Evolutionary conservation across 169 alveolate genomes (phyloP), one percentile per base, ranked within the genome.

Genomic region (Plasmodium yoelii): DNA sequence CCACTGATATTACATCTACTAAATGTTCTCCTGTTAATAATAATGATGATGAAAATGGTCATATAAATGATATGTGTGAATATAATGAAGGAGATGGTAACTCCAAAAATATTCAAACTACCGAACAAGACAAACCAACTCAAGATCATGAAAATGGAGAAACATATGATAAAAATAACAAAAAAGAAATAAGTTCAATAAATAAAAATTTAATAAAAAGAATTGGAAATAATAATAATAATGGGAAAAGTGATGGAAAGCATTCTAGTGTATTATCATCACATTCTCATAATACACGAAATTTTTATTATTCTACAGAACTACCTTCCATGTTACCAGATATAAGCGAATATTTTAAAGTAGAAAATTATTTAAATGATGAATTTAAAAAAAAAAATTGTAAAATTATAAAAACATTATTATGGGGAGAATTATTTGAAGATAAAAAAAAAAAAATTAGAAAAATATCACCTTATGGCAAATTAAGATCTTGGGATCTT

Each of bases 401-500:
- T n/a, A 44, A 69, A 47, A 84, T 89, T 69, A 88, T 92, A 8
- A 57, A 88, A 75, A 82, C 74, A 39, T 59, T 73, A 6, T 42
- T 90, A 13, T 92, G 93, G 96, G 95, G 97, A 18, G 97, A 95
- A 73, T 71, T 92, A 15, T 92, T 96, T 87, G 93, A 70, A 28
- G 95, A 93, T 28, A 95, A 95, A 87, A 93, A 94, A 60, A 93
- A 94, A 73, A 87, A 95, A 39, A 87, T 94, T n/a, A 57, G 96
- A 59, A 88, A 92, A 61, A 65, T 63, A 19, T 93, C 97, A 9
- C 98, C 98, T 4, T 96, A 94, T 88, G 98, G 98, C 12, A 90
- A 72, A 9, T 87, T 96, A 15, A 91, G 92, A 28, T 70, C 97
- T 13, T 96, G 98, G 98, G 95, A 94, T 61, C 73, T 96, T 7